Base-by-base conservation (phyloP, 2,329 filamentous ascomycete species). In the Phaeosphaeriaceae sp. region DNA sequence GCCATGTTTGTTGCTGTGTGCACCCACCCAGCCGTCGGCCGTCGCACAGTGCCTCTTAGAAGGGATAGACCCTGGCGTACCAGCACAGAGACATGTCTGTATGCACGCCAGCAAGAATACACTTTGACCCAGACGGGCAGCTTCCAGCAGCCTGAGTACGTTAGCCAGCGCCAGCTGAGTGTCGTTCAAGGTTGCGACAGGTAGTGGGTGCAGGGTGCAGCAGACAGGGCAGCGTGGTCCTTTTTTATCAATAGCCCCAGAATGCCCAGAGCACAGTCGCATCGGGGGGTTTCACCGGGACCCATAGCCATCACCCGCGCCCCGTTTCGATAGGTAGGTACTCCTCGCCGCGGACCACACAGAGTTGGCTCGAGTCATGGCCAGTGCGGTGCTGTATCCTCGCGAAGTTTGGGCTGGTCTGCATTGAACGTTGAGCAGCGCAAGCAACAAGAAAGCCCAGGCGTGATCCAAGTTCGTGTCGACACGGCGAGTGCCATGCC, bases 1-100 rank as follows among this genome's bases (percentile, higher is more conserved):
- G 41, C 58, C 58, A 61, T 59, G 39, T 44, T 32, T 46, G 50
- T 52, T 57, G 46, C 41, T 46, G 36, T 54, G 55, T 54, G 55
- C 38, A 39, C 38, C 44, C 44, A 41, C 30, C 44, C 44, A 40
- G 38, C 46, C 48, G 50, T 54, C 45, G 39, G 36, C 18, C 34
- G 60, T 63, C 33, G 56, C 56, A 63, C 58, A 51, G 40, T 33
- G 42, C 23, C 7, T 7, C 23, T 3, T 7, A 26, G 23, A 26
- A 26, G 23, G 23, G 23, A 26, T 26, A 26, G 23, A 2, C 7
- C 7, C 23, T 11, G 23, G 23, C 7, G 23, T 17, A 20, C 34
- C 34, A 37, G 17, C 34, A 37, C 34, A 37, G 23, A 26, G 23
- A 26, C 23, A 26, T 26, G 23, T 26, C 23, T 26, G 23, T 11